Conservation (phyloP, 176 grass and related monocot species). For the Ampelocalamus luodianensis region DNA sequence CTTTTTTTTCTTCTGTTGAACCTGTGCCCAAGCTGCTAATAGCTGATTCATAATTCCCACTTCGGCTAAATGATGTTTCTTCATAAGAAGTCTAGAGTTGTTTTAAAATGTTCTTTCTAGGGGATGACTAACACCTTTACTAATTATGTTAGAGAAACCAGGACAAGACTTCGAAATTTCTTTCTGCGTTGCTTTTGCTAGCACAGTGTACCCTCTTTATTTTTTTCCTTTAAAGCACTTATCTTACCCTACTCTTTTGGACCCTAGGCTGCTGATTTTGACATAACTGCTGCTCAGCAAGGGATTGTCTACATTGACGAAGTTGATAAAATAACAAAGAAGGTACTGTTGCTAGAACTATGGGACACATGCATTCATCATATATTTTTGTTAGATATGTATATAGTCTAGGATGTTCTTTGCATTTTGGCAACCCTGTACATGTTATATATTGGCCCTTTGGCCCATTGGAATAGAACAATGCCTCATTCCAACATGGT, state of each 20-base stretch:
- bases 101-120: neutral
- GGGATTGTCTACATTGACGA: conserved; percentile 82
- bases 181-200: neutral
- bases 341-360: conserved; percentile 44
- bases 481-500: no score
- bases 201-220: neutral
- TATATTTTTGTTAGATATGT: no score
- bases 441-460: no score
- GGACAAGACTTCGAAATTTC: neutral
- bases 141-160: conserved; percentile 19
- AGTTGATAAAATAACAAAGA: conserved; percentile 90
- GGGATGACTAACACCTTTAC: neutral
- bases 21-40: neutral
- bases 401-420: no score
- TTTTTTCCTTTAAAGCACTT: neutral
- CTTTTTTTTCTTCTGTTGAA: neutral
- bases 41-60: neutral
- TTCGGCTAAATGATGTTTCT: neutral
- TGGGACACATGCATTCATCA: neutral
- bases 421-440: no score
- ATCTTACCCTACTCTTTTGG: conserved; percentile 17
- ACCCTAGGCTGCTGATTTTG: conserved; percentile 73
- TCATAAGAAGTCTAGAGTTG: neutral
- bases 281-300: conserved; percentile 73
- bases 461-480: no score